phyloP scores from a whole-genome alignment of 306 rosid species.

The Sesbania bispinosa region DNA sequence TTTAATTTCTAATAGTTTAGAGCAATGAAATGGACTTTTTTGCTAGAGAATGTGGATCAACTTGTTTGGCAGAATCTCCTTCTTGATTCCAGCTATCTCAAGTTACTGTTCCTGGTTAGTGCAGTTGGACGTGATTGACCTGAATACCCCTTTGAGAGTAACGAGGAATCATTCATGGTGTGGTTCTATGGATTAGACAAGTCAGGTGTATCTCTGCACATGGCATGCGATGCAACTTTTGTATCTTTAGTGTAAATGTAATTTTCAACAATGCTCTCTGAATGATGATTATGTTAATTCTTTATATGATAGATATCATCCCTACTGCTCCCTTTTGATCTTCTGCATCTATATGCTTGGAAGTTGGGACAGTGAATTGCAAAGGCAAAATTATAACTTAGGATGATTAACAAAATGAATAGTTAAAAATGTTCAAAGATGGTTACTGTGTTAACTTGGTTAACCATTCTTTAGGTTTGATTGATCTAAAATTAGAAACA shows the following conservation, averaged over 20 bases:
- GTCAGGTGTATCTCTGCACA: constrained; percentile 32
- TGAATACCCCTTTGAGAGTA: constrained; percentile 19
- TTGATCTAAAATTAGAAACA: constrained; percentile 4
- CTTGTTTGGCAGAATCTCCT: constrained; percentile 35
- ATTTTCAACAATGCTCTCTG: constrained; percentile 15
- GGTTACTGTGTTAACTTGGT: background rate
- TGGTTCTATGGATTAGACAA: constrained; percentile 22
- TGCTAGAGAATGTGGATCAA: constrained; percentile 25
- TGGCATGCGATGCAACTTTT: constrained; percentile 25
- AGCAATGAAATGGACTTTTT: constrained; percentile 25
- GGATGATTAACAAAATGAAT: background rate
- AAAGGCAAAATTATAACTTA: background rate
- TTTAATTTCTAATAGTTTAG: constrained; percentile 17
- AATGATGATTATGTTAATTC: constrained; percentile 18
- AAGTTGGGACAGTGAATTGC: constrained; percentile 15
- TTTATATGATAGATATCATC: constrained; percentile 17
- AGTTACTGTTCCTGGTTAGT: constrained; percentile 31
- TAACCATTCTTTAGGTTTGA: background rate
- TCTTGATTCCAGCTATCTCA: constrained; percentile 29
- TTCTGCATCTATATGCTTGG: background rate
- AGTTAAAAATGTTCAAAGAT: background rate
- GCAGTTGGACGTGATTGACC: constrained; percentile 22
- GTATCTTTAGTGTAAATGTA: constrained; percentile 26
- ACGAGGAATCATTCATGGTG: background rate
- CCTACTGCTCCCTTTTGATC: background rate